Evolutionary conservation across 2,329 filamentous ascomycete genomes (phyloP), one percentile per base, ranked within the genome.

Genomic region (Ploettnerulaceae sp.): DNA sequence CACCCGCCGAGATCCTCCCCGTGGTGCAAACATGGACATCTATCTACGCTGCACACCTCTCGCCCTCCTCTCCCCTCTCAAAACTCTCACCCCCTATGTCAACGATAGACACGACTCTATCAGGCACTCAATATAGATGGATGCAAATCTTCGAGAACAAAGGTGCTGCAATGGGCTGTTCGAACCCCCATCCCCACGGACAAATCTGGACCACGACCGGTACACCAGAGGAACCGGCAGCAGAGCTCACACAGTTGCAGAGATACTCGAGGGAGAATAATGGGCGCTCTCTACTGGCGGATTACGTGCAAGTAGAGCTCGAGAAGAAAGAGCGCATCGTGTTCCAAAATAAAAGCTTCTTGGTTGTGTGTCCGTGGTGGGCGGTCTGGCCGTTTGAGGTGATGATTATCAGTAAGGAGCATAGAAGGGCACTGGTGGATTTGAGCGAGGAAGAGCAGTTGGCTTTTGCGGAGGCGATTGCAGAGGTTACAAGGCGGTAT

Each of bases 91-190:
- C 18, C 9, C 18, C 24, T 3, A 14, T 14, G 9, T 9, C 28
- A 5, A 55, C 56, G 20, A 65, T 70, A 4, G 14, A 42, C 9
- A 73, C 69, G 7, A 69, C 70, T 5, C 28, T 67, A 72, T 84
- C 89, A 4, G 80, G 75, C 41, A 77, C 86, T 43, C 88, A 95
- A 67, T 89, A 95, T 60, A 81, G 86, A 44, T 97, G 95, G 70
- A 96, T 98, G 90, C 93, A 98, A 65, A 97, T 98, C 55, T 98
- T 98, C 54, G 93, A 98, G 71, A 98, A 98, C 73, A 98, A 98
- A 70, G 93, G 93, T 41, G 82, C 86, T 1, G 89, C 91, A 8
- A 98, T 98, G 93, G 93, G 93, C 41, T 98, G 93, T 72, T 97
- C 91, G 1, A 98, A 98, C 66, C 93, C 93, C 1, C 93, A 98